Base-by-base conservation (phyloP, 2,329 filamentous ascomycete species). In the Reticulascus tulasneorum region DNA sequence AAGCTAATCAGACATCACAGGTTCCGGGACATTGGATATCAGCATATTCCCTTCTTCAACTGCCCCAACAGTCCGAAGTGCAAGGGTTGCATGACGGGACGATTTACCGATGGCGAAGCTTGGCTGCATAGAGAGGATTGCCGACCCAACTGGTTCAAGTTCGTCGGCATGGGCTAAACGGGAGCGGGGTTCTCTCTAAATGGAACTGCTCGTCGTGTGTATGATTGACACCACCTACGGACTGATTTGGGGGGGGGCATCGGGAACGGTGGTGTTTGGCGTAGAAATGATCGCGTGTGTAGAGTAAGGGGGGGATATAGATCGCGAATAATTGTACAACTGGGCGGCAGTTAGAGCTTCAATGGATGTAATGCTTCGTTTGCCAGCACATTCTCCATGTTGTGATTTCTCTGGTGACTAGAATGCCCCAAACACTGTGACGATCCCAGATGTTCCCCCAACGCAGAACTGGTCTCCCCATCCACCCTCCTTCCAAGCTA, bases 1-100 rank as follows among this genome's bases (percentile, higher is more conserved):
- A 10, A 18, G 22, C 45, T 51, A 31, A 48, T 18, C 20, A n/a
- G 33, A 19, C 17, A 10, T 42, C 37, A 7, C 46, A 95, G 90
- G 90, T 98, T 98, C 82, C 90, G 91, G 35, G 93, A 98, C 59
- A 97, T 98, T 49, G 93, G 93, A 39, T 98, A 98, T 66, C 89
- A 96, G 54, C 93, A 98, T 52, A 90, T 97, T 35, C 93, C 93
- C 29, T 98, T 94, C 68, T 95, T 94, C 74, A 98, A 98, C 68
- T 98, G 93, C 58, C 93, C 93, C 45, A 97, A 95, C 65, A 94
- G 85, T 35, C 86, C 87, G 32, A 97, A 97, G 63, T 97, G 91
- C 60, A 83, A 76, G 48, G 87, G 86, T 47, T 97, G 91, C 59
- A 75, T 82, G n/a, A 78, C 86, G 1, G 93, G 91, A 32, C 79